These are phyloP conservation scores for Ascochyta clinopodiicola DNA, from an alignment of 2,329 filamentous ascomycete species.

Conservation along the genomic window DNA sequence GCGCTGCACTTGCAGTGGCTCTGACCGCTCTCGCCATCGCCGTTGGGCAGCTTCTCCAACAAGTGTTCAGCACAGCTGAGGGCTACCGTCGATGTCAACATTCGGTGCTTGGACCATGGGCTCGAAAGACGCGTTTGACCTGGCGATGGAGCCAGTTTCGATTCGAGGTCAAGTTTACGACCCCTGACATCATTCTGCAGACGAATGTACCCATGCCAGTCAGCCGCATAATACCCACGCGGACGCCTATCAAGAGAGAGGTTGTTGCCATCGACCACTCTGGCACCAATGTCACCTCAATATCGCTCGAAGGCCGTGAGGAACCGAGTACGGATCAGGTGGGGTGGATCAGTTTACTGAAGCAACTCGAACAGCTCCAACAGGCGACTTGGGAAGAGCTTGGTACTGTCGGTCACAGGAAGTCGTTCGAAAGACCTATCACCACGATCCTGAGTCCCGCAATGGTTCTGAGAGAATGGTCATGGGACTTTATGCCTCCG, in stretches of 20 bases:
- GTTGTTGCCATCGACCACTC: not conserved
- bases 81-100: constrained; percentile 18
- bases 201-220: not conserved
- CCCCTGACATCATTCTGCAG: constrained; percentile 11
- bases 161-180: constrained; percentile 18
- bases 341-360: constrained; percentile 2
- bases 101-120: constrained; percentile 12
- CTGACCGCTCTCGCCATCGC: constrained; percentile 16
- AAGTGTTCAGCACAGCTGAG: constrained; percentile 20
- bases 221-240: not conserved
- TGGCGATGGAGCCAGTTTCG: constrained; percentile 8
- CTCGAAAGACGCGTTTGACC: not conserved
- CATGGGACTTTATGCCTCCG: constrained; percentile 19
- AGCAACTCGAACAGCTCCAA: constrained; percentile 1
- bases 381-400: not conserved
- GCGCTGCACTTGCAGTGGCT: constrained; percentile 10
- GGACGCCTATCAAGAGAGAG: not conserved
- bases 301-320: not conserved
- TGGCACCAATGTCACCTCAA: not conserved
- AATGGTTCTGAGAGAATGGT: constrained; percentile 1
- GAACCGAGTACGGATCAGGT: constrained; percentile 5
- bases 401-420: not conserved
- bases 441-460: not conserved
- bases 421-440: not conserved
- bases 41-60: constrained; percentile 7